Conservation (phyloP, 257 asterid genomes). For the Solanum ossicruentum region DNA sequence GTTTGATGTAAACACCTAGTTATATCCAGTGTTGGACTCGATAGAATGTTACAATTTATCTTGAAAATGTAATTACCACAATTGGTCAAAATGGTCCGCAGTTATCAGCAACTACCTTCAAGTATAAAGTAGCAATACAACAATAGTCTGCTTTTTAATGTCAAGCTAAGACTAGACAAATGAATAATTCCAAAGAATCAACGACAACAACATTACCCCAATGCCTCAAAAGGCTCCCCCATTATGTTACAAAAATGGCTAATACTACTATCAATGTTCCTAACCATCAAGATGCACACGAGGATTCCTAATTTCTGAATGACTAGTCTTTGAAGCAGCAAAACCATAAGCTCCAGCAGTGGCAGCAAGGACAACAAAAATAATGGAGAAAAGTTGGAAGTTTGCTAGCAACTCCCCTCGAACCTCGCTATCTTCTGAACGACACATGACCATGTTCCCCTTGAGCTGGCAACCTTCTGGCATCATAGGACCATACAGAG, state of each 20-base stretch:
- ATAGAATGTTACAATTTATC: background rate
- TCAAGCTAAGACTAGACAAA: background rate
- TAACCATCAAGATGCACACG: slow-evolving; percentile 20
- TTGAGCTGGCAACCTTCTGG: slow-evolving; percentile 65
- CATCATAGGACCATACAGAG: slow-evolving; percentile 93
- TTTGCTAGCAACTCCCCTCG: slow-evolving; percentile 71
- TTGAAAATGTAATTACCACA: background rate
- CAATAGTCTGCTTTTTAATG: background rate
- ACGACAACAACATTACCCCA: too few relatives aligned
- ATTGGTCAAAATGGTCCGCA: background rate
- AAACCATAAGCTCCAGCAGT: slow-evolving; percentile 41
- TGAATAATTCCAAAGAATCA: background rate
- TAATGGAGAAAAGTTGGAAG: slow-evolving; percentile 52
- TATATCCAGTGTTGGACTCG: too few relatives aligned
- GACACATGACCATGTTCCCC: slow-evolving; percentile 36
- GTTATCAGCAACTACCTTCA: background rate
- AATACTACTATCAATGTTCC: background rate
- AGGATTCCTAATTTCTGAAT: background rate
- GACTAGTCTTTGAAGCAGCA: slow-evolving; percentile 28
- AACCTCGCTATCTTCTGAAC: slow-evolving; percentile 40
- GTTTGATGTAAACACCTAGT: too few relatives aligned
- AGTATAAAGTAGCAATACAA: background rate
- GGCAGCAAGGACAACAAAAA: slow-evolving; percentile 41
- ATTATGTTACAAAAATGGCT: background rate
- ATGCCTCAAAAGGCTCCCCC: too few relatives aligned